These are phyloP conservation scores for Phytophthora palmivora DNA, from an alignment of 352 stramenopile species.

Conservation along the genomic window DNA sequence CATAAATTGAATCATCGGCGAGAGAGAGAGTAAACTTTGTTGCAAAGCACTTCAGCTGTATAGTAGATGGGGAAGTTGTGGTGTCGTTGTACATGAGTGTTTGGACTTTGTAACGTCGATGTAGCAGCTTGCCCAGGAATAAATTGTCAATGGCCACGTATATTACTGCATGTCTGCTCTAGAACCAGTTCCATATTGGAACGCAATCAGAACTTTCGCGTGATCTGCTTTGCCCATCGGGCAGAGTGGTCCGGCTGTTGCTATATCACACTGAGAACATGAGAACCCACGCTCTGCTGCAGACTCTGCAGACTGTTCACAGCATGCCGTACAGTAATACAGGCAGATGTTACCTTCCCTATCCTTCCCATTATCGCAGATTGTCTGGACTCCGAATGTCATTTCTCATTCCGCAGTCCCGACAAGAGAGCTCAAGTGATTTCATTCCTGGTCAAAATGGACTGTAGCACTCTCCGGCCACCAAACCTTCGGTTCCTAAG, in stretches of 20 bases:
- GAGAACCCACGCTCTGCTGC: not conserved
- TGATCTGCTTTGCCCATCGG: conserved; percentile 26
- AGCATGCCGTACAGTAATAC: not conserved
- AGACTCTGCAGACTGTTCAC: no score
- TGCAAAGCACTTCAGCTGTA: not conserved
- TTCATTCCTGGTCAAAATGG: conserved; percentile 3
- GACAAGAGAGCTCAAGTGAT: conserved; percentile 5
- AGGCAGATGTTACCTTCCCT: conserved; percentile 21
- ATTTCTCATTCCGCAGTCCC: conserved; percentile 27
- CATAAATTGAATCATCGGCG: not conserved
- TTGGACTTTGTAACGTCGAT: conserved; percentile 6
- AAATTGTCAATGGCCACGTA: not conserved
- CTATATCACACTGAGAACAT: conserved; percentile 24
- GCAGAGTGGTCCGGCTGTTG: conserved; percentile 15
- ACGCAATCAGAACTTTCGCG: conserved; percentile 18
- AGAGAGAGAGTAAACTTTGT: not conserved
- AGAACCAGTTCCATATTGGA: conserved; percentile 3
- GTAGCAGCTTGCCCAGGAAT: not conserved
- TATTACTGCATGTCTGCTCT: not conserved
- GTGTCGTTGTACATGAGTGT: conserved; percentile 14
- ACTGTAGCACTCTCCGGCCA: conserved; percentile 19
- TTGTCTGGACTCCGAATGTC: conserved; percentile 13
- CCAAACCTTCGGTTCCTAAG: conserved; percentile 17
- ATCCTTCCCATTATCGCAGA: conserved; percentile 26
- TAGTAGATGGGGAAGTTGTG: conserved; percentile 3